Evolutionary conservation across 1,284 basidiomycete genomes (phyloP).

Genomic region (Sphagnurus paluster): DNA sequence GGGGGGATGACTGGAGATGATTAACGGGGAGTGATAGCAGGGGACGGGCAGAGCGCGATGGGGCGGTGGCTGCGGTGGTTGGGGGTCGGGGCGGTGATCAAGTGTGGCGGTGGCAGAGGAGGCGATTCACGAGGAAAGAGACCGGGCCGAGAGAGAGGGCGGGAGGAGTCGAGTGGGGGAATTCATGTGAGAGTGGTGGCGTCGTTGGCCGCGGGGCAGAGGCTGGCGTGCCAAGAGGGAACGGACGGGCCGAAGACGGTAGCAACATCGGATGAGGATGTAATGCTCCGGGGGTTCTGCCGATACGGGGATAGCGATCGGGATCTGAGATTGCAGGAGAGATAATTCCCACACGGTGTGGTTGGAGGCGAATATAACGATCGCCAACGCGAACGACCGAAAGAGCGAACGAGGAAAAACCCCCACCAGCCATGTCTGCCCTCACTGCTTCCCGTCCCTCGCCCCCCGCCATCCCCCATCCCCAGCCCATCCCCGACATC

Average conservation of each 20-base stretch:
- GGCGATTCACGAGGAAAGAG: no score
- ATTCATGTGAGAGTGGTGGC: background rate
- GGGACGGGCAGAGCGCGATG: no score
- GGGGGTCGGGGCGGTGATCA: no score
- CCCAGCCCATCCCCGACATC: constrained; percentile 8
- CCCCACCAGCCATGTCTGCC: constrained; percentile 23
- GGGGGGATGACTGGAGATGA: no score
- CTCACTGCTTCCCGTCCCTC: constrained; percentile 19
- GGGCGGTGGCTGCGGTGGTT: no score
- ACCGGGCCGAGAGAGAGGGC: no score
- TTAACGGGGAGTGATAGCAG: no score
- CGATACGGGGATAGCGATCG: constrained; percentile 18
- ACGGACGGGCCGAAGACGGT: background rate
- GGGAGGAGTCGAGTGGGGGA: no score
- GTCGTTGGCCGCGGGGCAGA: background rate
- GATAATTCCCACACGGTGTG: constrained; percentile 16
- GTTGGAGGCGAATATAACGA: constrained; percentile 18
- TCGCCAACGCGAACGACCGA: constrained; percentile 3
- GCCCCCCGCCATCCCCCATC: no score
- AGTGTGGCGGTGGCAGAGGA: no score
- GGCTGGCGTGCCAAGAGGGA: background rate
- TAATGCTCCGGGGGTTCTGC: constrained; percentile 19
- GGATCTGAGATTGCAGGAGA: constrained; percentile 20
- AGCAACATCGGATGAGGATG: background rate
- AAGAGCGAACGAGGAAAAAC: constrained; percentile 9